A percentile compares a stretch with the other conserved stretches of the same genome.
These are phyloP conservation scores for Aspergillus chevalieri DNA, from an alignment of 2,329 filamentous ascomycete genomes.

Conservation along the genomic window DNA sequence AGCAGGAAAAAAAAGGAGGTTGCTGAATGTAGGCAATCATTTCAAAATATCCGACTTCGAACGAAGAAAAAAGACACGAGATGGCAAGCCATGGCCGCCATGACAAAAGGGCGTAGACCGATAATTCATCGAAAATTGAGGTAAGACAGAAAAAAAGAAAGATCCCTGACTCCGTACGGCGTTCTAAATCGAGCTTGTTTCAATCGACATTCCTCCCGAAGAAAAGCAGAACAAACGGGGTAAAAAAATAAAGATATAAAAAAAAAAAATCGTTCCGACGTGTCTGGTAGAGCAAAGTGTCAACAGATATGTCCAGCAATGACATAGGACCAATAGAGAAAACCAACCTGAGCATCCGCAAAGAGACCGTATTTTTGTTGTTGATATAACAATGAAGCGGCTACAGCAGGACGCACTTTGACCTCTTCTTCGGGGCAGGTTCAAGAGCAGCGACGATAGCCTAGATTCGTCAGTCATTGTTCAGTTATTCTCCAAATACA, in stretches of 20 bases:
- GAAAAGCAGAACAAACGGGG: constrained; percentile 4
- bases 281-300: constrained; percentile 9
- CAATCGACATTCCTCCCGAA: constrained; percentile 5
- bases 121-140: background rate
- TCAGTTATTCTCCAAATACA: background rate
- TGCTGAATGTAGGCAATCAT: background rate
- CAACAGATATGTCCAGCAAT: background rate
- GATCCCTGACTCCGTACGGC: constrained; percentile 8
- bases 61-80: background rate
- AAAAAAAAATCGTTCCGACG: constrained; percentile 20
- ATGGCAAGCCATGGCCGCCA: constrained; percentile 1
- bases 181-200: constrained; percentile 7
- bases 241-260: background rate
- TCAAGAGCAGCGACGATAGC: constrained; percentile 94
- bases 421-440: constrained; percentile 74
- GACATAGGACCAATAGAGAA: background rate
- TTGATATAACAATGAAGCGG: constrained; percentile 1
- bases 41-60: constrained; percentile 1
- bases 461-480: constrained; percentile 40
- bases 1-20: background rate
- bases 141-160: constrained; percentile 8
- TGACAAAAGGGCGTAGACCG: background rate
- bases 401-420: constrained; percentile 67
- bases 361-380: background rate
- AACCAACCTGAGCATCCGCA: constrained; percentile 11